Evolutionary conservation across 129 eudicot species (phyloP).

Genomic region (Centaurea solstitialis): DNA sequence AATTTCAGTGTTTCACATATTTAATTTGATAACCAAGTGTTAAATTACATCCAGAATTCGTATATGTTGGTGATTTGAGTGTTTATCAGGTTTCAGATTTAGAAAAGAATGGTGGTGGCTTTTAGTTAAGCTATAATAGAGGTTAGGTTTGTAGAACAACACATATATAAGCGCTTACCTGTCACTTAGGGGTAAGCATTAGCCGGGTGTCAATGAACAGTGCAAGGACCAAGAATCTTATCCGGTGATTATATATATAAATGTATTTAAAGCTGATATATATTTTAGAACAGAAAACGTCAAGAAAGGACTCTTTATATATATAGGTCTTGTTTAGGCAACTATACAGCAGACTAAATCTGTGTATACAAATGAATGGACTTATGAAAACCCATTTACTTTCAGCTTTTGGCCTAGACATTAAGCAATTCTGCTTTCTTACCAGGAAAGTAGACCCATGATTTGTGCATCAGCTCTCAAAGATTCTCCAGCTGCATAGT

Average conservation of each 20-base stretch:
- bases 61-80: neutral
- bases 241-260: neutral
- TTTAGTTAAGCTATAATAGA: no score
- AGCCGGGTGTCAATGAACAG: no score
- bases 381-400: neutral
- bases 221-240: no score
- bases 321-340: constrained; percentile 1
- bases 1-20: neutral
- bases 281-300: neutral
- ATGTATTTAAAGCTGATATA: neutral
- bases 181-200: no score
- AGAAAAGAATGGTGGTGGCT: no score
- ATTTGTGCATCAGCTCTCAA: constrained; percentile 41
- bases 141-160: neutral
- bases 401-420: neutral
- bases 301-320: neutral
- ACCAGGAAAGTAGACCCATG: constrained; percentile 1
- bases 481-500: constrained; percentile 58
- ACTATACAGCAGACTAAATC: constrained; percentile 18
- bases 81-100: no score
- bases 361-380: constrained; percentile 21
- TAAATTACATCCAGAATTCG: neutral
- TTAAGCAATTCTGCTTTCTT: constrained; percentile 9
- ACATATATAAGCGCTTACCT: neutral
- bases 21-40: neutral